Evolutionary conservation across 73 alveolate genomes (phyloP).

Genomic region (Paramecium sexaurelia): DNA sequence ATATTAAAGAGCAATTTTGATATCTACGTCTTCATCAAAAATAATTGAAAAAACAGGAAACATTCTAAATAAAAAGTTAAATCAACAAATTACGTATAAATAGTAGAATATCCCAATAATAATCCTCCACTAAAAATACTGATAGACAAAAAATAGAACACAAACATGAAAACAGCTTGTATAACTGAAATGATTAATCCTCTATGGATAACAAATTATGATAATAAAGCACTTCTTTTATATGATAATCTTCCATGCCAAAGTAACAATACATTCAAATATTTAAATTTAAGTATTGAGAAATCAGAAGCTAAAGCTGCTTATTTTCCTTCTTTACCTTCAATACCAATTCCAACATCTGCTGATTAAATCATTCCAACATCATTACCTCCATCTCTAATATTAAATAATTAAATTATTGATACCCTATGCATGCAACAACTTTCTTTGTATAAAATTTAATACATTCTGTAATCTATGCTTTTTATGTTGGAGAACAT

Average conservation of each 20-base stretch:
- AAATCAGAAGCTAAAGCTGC: conserved; percentile 95
- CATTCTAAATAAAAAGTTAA: conserved; percentile 8
- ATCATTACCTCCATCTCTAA: conserved; percentile 86
- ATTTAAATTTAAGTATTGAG: conserved; percentile 78
- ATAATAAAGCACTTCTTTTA: conserved; percentile 82
- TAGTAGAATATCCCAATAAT: conserved; percentile 87
- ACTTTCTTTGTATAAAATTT: conserved; percentile 69
- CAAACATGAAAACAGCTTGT: conserved; percentile 78
- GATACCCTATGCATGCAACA: conserved; percentile 83
- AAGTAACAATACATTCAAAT: conserved; percentile 78
- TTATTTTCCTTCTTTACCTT: conserved; percentile 94
- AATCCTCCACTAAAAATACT: conserved; percentile 74
- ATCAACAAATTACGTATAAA: conserved; percentile 68
- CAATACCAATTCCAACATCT: conserved; percentile 96
- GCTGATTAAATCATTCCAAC: conserved; percentile 90
- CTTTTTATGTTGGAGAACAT: conserved; percentile 83
- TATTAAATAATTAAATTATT: neutral
- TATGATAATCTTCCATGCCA: conserved; percentile 94
- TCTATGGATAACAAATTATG: conserved; percentile 87
- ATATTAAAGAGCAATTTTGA: conserved; percentile 67
- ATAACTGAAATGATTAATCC: conserved; percentile 86
- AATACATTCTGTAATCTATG: conserved; percentile 73
- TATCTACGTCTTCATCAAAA: conserved; percentile 84
- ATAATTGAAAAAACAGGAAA: conserved; percentile 86
- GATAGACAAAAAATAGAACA: conserved; percentile 78